Percentiles rank a stretch among this genome's conserved stretches.
Conservation (phyloP, 768 basidiomycete species). For the Hypholoma fasciculare region DNA sequence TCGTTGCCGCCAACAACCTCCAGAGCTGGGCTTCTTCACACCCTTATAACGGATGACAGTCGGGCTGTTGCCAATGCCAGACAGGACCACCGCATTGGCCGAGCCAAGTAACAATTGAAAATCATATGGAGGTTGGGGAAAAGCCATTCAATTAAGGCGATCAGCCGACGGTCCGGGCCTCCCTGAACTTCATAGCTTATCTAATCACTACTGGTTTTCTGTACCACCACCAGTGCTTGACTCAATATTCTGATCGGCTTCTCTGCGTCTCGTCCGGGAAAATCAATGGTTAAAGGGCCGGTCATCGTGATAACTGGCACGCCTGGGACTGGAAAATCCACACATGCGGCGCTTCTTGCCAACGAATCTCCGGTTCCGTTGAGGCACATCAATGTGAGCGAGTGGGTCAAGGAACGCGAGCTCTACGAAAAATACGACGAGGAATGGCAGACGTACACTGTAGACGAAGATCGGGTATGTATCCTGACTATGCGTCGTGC, state of each 20-base stretch:
- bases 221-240: background rate
- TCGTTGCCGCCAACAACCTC: background rate
- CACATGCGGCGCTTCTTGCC: slow-evolving; percentile 83
- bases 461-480: slow-evolving; percentile 94
- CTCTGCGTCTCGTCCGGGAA: background rate
- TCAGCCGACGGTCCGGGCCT: background rate
- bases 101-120: slow-evolving; percentile 6
- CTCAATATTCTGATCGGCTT: background rate
- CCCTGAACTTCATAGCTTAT: background rate
- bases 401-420: slow-evolving; percentile 80
- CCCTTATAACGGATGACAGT: background rate
- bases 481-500: background rate
- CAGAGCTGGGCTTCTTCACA: background rate
- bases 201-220: background rate
- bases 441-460: slow-evolving; percentile 93
- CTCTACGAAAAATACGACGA: slow-evolving; percentile 87
- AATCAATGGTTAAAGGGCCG: slow-evolving; percentile 38
- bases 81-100: slow-evolving; percentile 4
- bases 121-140: background rate
- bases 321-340: slow-evolving; percentile 95
- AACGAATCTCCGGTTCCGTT: slow-evolving; percentile 70
- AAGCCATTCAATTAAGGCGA: too few species aligned
- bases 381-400: slow-evolving; percentile 86
- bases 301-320: slow-evolving; percentile 88
- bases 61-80: slow-evolving; percentile 5